These are phyloP conservation scores for Collybia mongolica DNA, from an alignment of 768 basidiomycete genomes.

Conservation along the genomic window DNA sequence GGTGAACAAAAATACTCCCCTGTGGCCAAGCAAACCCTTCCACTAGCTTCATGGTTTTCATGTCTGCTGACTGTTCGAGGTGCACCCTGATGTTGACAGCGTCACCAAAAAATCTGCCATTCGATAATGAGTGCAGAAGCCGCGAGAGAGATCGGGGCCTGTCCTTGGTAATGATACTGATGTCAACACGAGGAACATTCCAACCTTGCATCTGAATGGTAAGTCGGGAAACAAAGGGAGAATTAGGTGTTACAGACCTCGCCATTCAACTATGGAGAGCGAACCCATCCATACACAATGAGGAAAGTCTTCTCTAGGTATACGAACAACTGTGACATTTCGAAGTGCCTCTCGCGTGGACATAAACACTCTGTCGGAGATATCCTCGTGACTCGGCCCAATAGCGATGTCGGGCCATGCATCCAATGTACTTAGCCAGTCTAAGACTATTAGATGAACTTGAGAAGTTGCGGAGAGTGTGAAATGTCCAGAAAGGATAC, in stretches of 20 bases:
- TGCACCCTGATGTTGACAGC: slow-evolving; percentile 62
- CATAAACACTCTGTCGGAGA: slow-evolving; percentile 11
- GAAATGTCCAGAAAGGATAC: neutral
- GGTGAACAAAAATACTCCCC: slow-evolving; percentile 61
- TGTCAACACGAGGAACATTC: slow-evolving; percentile 65
- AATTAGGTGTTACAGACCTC: slow-evolving; percentile 35
- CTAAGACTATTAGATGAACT: slow-evolving; percentile 3
- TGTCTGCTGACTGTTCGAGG: slow-evolving; percentile 73
- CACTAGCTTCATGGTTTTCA: slow-evolving; percentile 52
- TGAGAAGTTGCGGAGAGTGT: neutral
- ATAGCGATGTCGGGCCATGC: slow-evolving; percentile 31
- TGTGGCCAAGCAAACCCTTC: slow-evolving; percentile 56
- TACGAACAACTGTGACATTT: slow-evolving; percentile 31
- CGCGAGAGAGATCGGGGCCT: slow-evolving; percentile 70
- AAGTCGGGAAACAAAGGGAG: slow-evolving; percentile 10
- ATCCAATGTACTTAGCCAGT: slow-evolving; percentile 30
- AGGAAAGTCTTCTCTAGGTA: slow-evolving; percentile 48
- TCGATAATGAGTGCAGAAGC: slow-evolving; percentile 59
- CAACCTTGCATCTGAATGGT: slow-evolving; percentile 51
- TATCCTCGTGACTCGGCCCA: slow-evolving; percentile 27
- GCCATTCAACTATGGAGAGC: slow-evolving; percentile 55
- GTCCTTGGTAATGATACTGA: slow-evolving; percentile 77
- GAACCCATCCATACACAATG: slow-evolving; percentile 63
- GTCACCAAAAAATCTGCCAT: slow-evolving; percentile 69
- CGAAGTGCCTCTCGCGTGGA: slow-evolving; percentile 7